Base-by-base conservation (phyloP, 768 basidiomycete species). In the Mycena alexandri region DNA sequence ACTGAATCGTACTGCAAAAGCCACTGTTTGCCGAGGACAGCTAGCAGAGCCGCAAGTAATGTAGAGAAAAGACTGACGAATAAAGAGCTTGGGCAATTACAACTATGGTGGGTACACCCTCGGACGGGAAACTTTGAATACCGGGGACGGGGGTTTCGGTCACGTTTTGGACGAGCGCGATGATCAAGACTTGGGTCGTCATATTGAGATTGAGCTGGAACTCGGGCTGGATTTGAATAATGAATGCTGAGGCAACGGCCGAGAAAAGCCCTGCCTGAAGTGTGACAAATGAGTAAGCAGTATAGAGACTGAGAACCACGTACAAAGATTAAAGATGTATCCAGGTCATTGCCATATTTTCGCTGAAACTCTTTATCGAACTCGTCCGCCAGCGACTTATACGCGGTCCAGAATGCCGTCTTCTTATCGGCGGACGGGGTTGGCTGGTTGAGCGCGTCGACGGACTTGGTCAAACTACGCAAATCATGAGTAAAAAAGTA, bases 21-120 rank as follows among this genome's bases (percentile, higher is more conserved):
- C 55, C 55, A 57, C 55, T 57, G 55, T 22, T 57, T 57, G 19
- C 55, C 55, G 14, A 57, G 55, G 14, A 57, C 55, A 7, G 55
- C 55, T 13, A 57, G n/a, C 9, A 57, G 25, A 14, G 55, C 38
- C 12, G 55, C 55, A 10, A 44, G n/a, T 5, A 57, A 25, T 42
- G 55, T 57, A 24, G 41, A 24, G 9, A 43, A 22, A 3, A 57
- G n/a, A n/a, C 55, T 57, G 41, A 57, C 1, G 19, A 42, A 57
- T 42, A 57, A n/a, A 57, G 43, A 10, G 29, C n/a, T 36, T 53
- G 52, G 8, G 43, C 55, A 16, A 57, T 41, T 19, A 44, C 14
- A 8, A 44, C 43, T 19, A 57, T 42, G 3, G 14, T 11, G 16
- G 55, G 38, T 25, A 36, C 38, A 9, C 25, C 43, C 16, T 21